Evolutionary conservation across 1,284 basidiomycete genomes (phyloP).

Genomic region (Rhodofomes roseus): DNA sequence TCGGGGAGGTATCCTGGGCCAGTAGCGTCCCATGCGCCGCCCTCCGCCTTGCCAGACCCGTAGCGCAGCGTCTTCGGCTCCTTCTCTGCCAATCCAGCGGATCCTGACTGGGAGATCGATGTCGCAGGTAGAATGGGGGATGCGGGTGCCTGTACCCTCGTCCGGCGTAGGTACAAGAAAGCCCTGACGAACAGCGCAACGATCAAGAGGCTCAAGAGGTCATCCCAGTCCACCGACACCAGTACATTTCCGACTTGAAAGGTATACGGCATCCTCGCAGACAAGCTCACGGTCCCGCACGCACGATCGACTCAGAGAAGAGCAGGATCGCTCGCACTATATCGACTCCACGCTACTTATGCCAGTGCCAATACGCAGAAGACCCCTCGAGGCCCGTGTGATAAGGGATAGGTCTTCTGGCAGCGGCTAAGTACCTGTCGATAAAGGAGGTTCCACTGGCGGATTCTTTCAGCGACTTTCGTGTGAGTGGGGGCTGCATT

Average conservation of each 20-base stretch:
- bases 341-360: too few species aligned
- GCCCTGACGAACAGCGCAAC: neutral
- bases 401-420: neutral
- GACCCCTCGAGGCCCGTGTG: neutral
- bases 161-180: neutral
- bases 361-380: too few species aligned
- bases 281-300: too few species aligned
- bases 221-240: neutral
- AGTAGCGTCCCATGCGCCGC: conserved; percentile 6
- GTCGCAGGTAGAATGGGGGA: neutral
- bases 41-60: conserved; percentile 1
- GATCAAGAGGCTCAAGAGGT: neutral
- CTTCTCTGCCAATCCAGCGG: neutral
- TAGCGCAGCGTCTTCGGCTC: conserved; percentile 8
- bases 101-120: neutral
- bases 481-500: neutral
- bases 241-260: neutral
- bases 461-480: neutral
- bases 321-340: too few species aligned
- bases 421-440: neutral
- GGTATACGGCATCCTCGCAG: neutral
- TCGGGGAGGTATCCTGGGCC: conserved; percentile 16
- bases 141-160: neutral
- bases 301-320: too few species aligned
- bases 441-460: neutral